Evolutionary conservation across 495 filamentous ascomycete genomes (phyloP).

Genomic region (Annulohypoxylon moriforme): DNA sequence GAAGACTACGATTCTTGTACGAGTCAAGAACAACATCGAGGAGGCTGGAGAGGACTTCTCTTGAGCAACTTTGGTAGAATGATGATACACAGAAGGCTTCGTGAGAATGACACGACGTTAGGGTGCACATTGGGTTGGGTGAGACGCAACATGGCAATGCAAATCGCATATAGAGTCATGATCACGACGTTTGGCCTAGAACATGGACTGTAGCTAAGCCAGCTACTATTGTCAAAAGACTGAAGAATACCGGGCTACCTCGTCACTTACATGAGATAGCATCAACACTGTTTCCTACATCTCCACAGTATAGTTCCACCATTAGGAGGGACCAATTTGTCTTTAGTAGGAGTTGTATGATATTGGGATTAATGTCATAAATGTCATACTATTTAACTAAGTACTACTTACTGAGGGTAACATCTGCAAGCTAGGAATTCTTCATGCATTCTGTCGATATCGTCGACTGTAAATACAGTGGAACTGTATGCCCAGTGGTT

Average conservation of each 20-base stretch:
- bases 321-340: not conserved
- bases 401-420: not conserved
- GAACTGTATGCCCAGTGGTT: not conserved
- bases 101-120: slow-evolving; percentile 10
- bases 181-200: slow-evolving; percentile 26
- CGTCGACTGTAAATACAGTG: too few relatives aligned
- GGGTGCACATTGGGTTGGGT: slow-evolving; percentile 14
- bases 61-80: slow-evolving; percentile 30
- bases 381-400: not conserved
- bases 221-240: slow-evolving; percentile 14
- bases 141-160: slow-evolving; percentile 2
- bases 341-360: slow-evolving; percentile 5
- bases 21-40: slow-evolving; percentile 85
- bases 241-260: slow-evolving; percentile 9
- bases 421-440: not conserved
- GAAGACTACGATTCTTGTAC: slow-evolving; percentile 88
- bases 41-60: slow-evolving; percentile 71
- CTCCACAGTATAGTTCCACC: not conserved
- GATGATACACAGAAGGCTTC: not conserved
- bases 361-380: slow-evolving; percentile 11
- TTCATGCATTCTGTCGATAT: not conserved
- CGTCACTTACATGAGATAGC: slow-evolving; percentile 17
- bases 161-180: slow-evolving; percentile 19
- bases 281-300: slow-evolving; percentile 13
- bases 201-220: slow-evolving; percentile 6